Conservation (phyloP, 306 rosid species). For the Bauhinia variegata region DNA sequence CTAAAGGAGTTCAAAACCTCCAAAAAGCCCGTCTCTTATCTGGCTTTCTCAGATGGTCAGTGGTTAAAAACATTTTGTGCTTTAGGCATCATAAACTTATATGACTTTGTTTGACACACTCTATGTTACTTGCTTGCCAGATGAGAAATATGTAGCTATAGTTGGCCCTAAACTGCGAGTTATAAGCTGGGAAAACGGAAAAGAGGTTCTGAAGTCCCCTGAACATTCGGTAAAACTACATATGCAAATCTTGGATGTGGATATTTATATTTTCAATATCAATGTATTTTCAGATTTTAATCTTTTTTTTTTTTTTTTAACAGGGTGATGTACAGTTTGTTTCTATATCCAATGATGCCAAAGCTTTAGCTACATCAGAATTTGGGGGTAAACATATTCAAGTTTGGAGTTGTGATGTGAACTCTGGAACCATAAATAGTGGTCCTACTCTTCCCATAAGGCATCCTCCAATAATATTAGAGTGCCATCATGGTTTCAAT, state of each 20-base stretch:
- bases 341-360: conserved; percentile 53
- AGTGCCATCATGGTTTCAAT: conserved; percentile 44
- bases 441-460: conserved; percentile 55
- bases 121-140: conserved; percentile 40
- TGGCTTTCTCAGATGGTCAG: conserved; percentile 60
- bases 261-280: conserved; percentile 26
- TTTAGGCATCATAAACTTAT: conserved; percentile 22
- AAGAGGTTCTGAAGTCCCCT: conserved; percentile 50
- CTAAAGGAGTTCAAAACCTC: conserved; percentile 51
- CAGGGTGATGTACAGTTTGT: conserved; percentile 43
- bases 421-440: conserved; percentile 40
- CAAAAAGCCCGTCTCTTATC: conserved; percentile 47
- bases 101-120: conserved; percentile 21
- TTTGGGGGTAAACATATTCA: conserved; percentile 50
- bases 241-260: conserved; percentile 28
- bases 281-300: conserved; percentile 27
- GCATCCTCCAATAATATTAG: conserved; percentile 51
- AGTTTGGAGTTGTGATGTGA: conserved; percentile 61
- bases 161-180: conserved; percentile 48
- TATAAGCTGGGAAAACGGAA: conserved; percentile 50
- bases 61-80: conserved; percentile 26
- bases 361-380: conserved; percentile 52
- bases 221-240: conserved; percentile 43
- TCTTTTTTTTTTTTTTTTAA: conserved; percentile 18
- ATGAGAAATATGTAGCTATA: conserved; percentile 53